These are phyloP conservation scores for Neurospora sp. DNA, from an alignment of 2,329 filamentous ascomycete genomes.

Conservation along the genomic window DNA sequence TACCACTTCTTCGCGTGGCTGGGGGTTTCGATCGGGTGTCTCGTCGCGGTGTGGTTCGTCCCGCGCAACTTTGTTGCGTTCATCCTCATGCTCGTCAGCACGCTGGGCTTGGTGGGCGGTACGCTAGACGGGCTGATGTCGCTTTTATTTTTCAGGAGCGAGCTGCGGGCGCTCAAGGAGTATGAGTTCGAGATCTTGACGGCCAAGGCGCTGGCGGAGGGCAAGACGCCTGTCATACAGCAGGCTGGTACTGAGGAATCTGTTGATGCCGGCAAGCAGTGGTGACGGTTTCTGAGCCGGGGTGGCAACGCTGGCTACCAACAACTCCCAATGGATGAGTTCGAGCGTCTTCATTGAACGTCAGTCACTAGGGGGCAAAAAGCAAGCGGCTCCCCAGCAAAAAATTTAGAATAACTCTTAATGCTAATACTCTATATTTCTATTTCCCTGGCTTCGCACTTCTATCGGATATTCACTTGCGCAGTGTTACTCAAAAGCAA, in stretches of 20 bases:
- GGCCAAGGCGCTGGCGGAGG: conserved; percentile 39
- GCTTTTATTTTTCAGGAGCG: conserved; percentile 74
- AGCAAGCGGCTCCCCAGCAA: neutral
- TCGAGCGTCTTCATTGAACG: neutral
- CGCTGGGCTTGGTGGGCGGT: conserved; percentile 66
- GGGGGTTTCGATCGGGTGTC: conserved; percentile 59
- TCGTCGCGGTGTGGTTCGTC: conserved; percentile 79
- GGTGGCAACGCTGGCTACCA: neutral
- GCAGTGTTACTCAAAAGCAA: neutral
- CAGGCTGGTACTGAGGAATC: neutral
- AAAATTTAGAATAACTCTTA: conserved; percentile 1
- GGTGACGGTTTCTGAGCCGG: neutral
- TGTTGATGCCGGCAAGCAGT: neutral
- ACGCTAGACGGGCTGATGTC: conserved; percentile 79
- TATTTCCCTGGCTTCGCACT: neutral
- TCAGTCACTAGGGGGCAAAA: neutral
- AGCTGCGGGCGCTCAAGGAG: conserved; percentile 74
- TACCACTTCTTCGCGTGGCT: conserved; percentile 64
- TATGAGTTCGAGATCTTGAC: conserved; percentile 89
- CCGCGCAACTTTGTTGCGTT: conserved; percentile 70
- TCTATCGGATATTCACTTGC: neutral
- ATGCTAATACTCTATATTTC: conserved; percentile 6
- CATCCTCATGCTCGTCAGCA: conserved; percentile 68
- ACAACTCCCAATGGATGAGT: neutral
- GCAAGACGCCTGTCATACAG: conserved; percentile 6